Base-by-base conservation (phyloP, 768 basidiomycete species). In the Mycena latifolia region DNA sequence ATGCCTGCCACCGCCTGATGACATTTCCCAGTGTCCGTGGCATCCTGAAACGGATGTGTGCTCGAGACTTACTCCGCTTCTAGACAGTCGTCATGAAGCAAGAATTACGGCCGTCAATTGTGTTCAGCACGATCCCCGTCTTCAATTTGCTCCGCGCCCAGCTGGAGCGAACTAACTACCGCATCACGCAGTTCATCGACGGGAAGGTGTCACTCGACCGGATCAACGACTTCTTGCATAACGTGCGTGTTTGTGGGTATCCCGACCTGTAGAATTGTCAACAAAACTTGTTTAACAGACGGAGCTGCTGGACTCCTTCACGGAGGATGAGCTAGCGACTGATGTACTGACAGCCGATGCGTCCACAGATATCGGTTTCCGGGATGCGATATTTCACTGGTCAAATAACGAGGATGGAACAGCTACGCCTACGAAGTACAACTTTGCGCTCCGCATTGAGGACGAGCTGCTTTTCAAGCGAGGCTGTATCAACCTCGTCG, bases 101-200 rank as follows among this genome's bases (percentile, higher is more conserved):
- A 66, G 71, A 78, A 2, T 72, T 85, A 22, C 80, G 69, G 45
- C 82, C 82, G 5, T 82, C 83, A 12, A 78, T 73, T 15, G 84
- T 69, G 20, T 86, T 86, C 73, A 82, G 83, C 27, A 84, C 83
- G 60, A 84, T 88, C 78, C 74, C 84, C 61, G 87, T 92, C 24
- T 92, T 93, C 72, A 85, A 88, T 48, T 82, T 89, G 69, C 74
- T 93, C 31, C 82, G 87, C 37, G 80, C 82, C 6, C 85, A 87
- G 61, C 75, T 89, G 53, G 76, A 79, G 73, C 82, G 76, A 72
- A 72, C 76, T 2, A 74, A 79, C 22, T 77, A 75, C 63, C 69
- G 73, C 17, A 58, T 78, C 27, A 75, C 73, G 7, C 55, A 61
- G 28, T 63, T 69, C 22, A 46, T 69, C 24, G 69, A 76, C 77